phyloP scores from a whole-genome alignment of 176 grass and related monocot species.

The Lolium multiflorum region DNA sequence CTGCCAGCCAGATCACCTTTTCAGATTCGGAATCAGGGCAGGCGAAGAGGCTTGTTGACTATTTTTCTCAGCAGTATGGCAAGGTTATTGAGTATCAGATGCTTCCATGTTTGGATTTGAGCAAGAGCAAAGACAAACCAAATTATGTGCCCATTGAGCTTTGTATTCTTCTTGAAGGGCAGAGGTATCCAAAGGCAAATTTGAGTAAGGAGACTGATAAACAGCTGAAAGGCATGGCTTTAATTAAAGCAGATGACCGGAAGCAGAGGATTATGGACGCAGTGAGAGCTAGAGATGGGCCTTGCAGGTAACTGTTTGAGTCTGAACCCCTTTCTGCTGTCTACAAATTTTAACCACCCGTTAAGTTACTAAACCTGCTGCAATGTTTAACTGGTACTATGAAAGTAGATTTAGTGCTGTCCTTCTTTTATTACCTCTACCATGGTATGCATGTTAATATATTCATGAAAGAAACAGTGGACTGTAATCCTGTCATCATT shows the following conservation, averaged over 20 bases:
- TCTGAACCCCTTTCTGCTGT: neutral
- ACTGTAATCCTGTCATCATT: neutral
- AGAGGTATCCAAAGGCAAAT: slow-evolving; percentile 58
- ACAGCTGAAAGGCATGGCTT: neutral
- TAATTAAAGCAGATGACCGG: slow-evolving; percentile 29
- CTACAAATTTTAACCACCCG: neutral
- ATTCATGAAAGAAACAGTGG: neutral
- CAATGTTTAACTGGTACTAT: neutral
- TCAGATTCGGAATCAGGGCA: slow-evolving; percentile 52
- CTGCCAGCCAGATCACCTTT: slow-evolving; percentile 52
- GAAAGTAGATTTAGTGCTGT: slow-evolving; percentile 8
- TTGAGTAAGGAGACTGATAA: slow-evolving; percentile 36
- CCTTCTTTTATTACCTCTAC: neutral
- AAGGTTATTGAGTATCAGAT: slow-evolving; percentile 45
- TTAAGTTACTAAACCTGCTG: neutral
- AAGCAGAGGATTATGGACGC: slow-evolving; percentile 41
- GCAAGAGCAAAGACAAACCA: slow-evolving; percentile 58
- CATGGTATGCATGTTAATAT: neutral
- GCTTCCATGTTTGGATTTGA: slow-evolving; percentile 72
- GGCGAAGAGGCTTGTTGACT: slow-evolving; percentile 50
- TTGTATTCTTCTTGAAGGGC: slow-evolving; percentile 59
- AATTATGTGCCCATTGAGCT: slow-evolving; percentile 68
- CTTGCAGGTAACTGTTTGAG: slow-evolving; percentile 57
- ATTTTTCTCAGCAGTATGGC: slow-evolving; percentile 43
- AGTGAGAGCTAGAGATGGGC: slow-evolving; percentile 53